These are phyloP conservation scores for Syzygium aqueum DNA, from an alignment of 345 rosid species.

Conservation along the genomic window DNA sequence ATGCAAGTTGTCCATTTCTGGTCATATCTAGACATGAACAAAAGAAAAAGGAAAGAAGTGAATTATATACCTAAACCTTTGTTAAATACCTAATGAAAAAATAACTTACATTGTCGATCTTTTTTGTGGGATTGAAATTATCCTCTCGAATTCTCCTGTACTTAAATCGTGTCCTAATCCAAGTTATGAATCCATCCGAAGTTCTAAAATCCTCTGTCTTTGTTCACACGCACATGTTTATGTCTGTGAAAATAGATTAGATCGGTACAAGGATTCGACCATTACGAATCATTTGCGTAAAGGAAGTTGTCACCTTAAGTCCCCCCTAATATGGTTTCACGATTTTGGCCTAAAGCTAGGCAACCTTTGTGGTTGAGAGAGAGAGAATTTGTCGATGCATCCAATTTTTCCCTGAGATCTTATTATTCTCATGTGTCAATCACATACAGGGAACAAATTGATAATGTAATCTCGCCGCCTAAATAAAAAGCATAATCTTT, in stretches of 20 bases:
- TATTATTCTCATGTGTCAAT: background rate
- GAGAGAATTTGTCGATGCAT: background rate
- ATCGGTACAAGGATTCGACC: background rate
- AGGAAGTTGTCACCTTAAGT: background rate
- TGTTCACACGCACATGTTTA: background rate
- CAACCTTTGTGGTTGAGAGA: background rate
- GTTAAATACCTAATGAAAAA: background rate
- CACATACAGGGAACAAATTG: background rate
- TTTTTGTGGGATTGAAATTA: background rate
- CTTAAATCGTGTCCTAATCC: background rate
- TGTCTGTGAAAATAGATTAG: background rate
- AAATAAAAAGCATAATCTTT: background rate
- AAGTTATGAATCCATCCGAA: background rate
- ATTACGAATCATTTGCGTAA: background rate
- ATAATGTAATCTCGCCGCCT: background rate
- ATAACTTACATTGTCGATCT: background rate
- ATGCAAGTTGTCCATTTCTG: background rate
- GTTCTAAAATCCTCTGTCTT: background rate
- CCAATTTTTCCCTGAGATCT: background rate
- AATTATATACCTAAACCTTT: background rate
- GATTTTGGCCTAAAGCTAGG: background rate
- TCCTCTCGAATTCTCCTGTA: background rate
- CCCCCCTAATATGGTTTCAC: background rate
- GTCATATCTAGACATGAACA: background rate
- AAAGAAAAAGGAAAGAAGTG: background rate